Base-by-base conservation (phyloP, 2,329 filamentous ascomycete species). In the Mycosphaerelloides madeirae region DNA sequence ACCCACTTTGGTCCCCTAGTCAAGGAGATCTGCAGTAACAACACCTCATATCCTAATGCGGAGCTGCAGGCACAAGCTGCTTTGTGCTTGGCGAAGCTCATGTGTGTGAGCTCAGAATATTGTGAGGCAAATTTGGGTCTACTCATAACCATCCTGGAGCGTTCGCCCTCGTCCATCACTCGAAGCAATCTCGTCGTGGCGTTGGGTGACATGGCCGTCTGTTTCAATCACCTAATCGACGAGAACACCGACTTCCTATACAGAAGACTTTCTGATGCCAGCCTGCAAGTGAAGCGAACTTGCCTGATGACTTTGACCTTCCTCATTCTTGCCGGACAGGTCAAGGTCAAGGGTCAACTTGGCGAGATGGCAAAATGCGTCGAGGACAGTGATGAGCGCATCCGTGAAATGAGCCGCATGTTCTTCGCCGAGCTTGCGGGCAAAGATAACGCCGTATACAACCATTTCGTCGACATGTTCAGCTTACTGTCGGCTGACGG, bases 381-480 rank as follows among this genome's bases (percentile, higher is more conserved):
- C 22, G 93, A 98, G 68, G 93, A 98, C 61, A 81, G 83, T n/a
- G 94, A 98, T 63, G 89, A 90, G 68, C 81, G 87, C 50, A 95
- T 97, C 52, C 87, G 90, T 1, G 93, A 98, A 62, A 78, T 98
- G 61, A 87, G 89, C 12, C 79, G 88, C 47, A 97, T 97, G 91
- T 98, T 98, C 79, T 98, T 98, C 68, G 91, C 88, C 0, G 93
- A 98, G 68, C 78, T 98, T 43, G 89, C 90, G 50, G 95, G 89
- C 56, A 98, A 98, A 73, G 93, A 98, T 65, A 98, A 98, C 62
- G 93, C 93, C 2, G 88, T 98, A 2, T 98, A 98, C 68, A 98
- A 98, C 65, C 91, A 98, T 70, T 98, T 98, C 68, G 89, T 98
- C 20, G 93, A 98, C 64, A 97, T 98, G 87, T 98, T 98, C 68